Evolutionary conservation across 805 yeast genomes (phyloP).

Genomic region (Candida coquimbonensis): DNA sequence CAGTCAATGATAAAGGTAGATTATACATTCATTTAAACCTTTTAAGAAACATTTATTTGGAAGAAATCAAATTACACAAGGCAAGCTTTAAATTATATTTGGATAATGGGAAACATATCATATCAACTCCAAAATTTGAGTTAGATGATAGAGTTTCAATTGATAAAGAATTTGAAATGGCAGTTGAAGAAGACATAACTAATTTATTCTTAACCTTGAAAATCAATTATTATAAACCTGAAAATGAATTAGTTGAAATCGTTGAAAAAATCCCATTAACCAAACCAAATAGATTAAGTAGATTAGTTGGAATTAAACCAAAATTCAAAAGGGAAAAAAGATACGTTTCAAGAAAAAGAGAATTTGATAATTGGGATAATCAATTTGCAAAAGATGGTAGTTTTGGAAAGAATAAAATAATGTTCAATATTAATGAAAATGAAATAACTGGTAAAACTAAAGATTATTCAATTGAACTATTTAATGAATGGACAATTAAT

Average conservation of each 20-base stretch:
- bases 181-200: slow-evolving; percentile 46
- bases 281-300: slow-evolving; percentile 34
- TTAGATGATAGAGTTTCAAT: slow-evolving; percentile 31
- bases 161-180: slow-evolving; percentile 73
- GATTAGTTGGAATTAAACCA: slow-evolving; percentile 35
- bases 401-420: slow-evolving; percentile 71
- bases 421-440: slow-evolving; percentile 50
- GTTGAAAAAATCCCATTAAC: slow-evolving; percentile 47
- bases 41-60: slow-evolving; percentile 37
- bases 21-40: slow-evolving; percentile 41
- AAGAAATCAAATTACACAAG: slow-evolving; percentile 35
- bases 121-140: slow-evolving; percentile 49
- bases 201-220: slow-evolving; percentile 71
- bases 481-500: slow-evolving; percentile 71
- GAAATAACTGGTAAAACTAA: slow-evolving; percentile 47
- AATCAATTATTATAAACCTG: slow-evolving; percentile 42
- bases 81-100: slow-evolving; percentile 38
- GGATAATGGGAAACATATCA: slow-evolving; percentile 79
- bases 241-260: slow-evolving; percentile 50
- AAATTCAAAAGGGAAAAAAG: slow-evolving; percentile 33
- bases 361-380: slow-evolving; percentile 51
- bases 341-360: slow-evolving; percentile 42
- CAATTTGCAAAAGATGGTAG: slow-evolving; percentile 82
- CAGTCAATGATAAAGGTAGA: slow-evolving; percentile 37
- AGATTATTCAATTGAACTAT: slow-evolving; percentile 51